Conservation (phyloP, 148 eudicot species). For the Suaeda aralocaspica region DNA sequence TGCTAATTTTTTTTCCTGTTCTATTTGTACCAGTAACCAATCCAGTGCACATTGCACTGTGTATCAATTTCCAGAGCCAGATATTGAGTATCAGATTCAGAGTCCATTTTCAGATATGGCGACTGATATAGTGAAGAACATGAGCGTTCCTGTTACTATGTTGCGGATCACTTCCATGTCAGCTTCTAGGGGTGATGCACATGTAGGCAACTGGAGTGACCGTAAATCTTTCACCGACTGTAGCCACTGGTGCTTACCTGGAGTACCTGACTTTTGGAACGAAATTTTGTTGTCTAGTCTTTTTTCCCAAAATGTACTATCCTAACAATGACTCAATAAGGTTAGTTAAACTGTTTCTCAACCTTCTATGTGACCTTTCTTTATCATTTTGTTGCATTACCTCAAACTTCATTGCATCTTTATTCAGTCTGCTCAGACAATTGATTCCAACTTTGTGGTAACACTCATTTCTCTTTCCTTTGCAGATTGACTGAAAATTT, state of each 20-base stretch:
- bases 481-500: constrained; percentile 15
- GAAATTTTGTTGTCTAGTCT: constrained; percentile 50
- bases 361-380: background rate
- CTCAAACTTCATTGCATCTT: background rate
- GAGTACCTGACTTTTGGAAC: constrained; percentile 70
- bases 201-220: constrained; percentile 63
- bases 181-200: constrained; percentile 60
- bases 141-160: constrained; percentile 48
- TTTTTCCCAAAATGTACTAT: constrained; percentile 26
- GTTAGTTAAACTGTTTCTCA: constrained; percentile 22
- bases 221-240: constrained; percentile 54
- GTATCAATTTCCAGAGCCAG: constrained; percentile 44
- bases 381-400: background rate
- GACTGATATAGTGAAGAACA: constrained; percentile 37
- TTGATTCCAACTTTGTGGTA: background rate
- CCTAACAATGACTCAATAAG: constrained; percentile 16
- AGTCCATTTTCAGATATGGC: constrained; percentile 46
- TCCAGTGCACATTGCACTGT: constrained; percentile 43
- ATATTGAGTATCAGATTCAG: constrained; percentile 25
- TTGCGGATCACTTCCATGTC: constrained; percentile 59
- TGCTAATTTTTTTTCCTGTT: background rate
- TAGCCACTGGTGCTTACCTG: constrained; percentile 83
- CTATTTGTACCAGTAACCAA: constrained; percentile 39
- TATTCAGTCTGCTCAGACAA: background rate
- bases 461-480: background rate